phyloP scores from a whole-genome alignment of 495 filamentous ascomycete genomes.

The Articulospora tetracladia region DNA sequence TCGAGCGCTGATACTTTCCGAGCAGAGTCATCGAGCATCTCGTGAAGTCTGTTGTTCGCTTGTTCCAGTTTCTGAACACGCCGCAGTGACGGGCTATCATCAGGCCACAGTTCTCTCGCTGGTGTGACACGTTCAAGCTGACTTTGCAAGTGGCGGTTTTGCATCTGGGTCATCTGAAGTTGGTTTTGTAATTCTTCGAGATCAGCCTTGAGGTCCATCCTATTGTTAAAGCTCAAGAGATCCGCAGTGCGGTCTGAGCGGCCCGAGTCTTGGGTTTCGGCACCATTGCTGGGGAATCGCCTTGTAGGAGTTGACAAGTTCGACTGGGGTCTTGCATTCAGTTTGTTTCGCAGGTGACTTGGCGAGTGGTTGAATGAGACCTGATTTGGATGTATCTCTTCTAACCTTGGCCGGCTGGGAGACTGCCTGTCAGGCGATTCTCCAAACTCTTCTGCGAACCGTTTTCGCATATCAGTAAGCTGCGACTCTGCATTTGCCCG shows the following conservation, averaged over 20 bases:
- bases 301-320: constrained; percentile 73
- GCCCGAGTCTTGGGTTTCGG: constrained; percentile 70
- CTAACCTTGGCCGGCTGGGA: constrained; percentile 58
- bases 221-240: constrained; percentile 80
- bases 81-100: constrained; percentile 79
- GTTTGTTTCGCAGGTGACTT: constrained; percentile 67
- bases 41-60: constrained; percentile 87
- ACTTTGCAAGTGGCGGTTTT: constrained; percentile 88
- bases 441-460: constrained; percentile 67
- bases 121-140: constrained; percentile 69
- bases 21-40: constrained; percentile 90
- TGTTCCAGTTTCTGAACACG: constrained; percentile 90
- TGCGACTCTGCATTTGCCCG: constrained; percentile 81
- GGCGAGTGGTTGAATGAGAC: constrained; percentile 73
- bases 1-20: constrained; percentile 92
- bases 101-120: constrained; percentile 56
- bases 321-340: constrained; percentile 68
- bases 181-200: constrained; percentile 93
- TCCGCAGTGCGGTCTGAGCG: constrained; percentile 89
- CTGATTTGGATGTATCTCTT: constrained; percentile 87
- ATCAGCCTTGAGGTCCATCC: constrained; percentile 88
- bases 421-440: constrained; percentile 70
- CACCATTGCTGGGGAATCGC: constrained; percentile 58
- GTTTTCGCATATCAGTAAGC: constrained; percentile 69
- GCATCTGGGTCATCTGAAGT: constrained; percentile 93